phyloP scores from a whole-genome alignment of 139 green algal genomes.

The Limnomonas spitsbergensis region DNA sequence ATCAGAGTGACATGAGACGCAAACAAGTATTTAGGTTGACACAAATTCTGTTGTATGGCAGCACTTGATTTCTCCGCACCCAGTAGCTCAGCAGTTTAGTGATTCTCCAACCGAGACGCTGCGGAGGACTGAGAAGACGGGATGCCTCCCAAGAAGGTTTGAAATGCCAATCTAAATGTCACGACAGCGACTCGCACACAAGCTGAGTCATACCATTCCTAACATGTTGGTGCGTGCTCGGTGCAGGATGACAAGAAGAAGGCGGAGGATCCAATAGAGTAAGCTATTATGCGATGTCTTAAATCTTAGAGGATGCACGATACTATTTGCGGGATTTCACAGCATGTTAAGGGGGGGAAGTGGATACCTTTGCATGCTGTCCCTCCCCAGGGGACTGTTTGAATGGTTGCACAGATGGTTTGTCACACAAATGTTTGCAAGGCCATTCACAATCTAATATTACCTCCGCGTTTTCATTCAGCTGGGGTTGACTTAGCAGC shows the following conservation, averaged over 20 bases:
- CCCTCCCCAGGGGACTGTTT: not conserved
- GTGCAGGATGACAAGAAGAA: slow-evolving; percentile 42
- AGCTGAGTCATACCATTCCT: not conserved
- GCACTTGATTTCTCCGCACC: not conserved
- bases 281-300: too few relatives aligned
- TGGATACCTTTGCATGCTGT: not conserved
- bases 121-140: not conserved
- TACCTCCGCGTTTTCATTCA: too few relatives aligned
- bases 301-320: slow-evolving; percentile 3
- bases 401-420: too few relatives aligned
- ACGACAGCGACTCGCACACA: not conserved
- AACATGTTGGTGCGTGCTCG: not conserved
- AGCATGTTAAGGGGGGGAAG: not conserved
- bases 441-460: too few relatives aligned
- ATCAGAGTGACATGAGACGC: not conserved
- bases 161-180: not conserved
- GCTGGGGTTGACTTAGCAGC: too few relatives aligned
- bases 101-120: not conserved
- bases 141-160: slow-evolving; percentile 52
- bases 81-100: not conserved
- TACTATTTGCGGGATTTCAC: too few relatives aligned
- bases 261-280: slow-evolving; percentile 32
- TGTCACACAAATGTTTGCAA: too few relatives aligned
- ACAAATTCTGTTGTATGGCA: not conserved
- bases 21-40: not conserved